Evolutionary conservation across 1,284 basidiomycete genomes (phyloP).

Genomic region (Thelephora terrestris): DNA sequence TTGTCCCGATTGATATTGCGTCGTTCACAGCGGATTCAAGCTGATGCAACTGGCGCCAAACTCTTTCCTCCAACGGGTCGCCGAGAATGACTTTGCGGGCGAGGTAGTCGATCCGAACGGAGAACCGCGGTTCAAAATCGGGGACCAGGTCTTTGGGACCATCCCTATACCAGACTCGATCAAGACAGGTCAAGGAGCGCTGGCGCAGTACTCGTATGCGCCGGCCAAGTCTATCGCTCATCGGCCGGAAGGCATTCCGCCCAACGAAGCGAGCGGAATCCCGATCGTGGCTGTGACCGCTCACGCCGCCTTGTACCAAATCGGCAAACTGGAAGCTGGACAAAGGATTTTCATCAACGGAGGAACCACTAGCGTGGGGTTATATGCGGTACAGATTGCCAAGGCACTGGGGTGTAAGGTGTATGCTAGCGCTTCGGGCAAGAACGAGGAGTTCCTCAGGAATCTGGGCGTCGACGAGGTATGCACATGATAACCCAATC

Average conservation of each 20-base stretch:
- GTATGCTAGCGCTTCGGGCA: slow-evolving; percentile 41
- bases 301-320: slow-evolving; percentile 36
- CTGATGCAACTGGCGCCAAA: slow-evolving; percentile 42
- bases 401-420: slow-evolving; percentile 47
- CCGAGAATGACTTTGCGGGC: slow-evolving; percentile 56
- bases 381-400: slow-evolving; percentile 54
- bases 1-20: neutral
- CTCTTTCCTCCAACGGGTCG: slow-evolving; percentile 33
- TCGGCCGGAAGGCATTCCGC: slow-evolving; percentile 37
- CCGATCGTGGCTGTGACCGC: slow-evolving; percentile 47
- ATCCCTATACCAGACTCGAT: slow-evolving; percentile 24
- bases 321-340: slow-evolving; percentile 31
- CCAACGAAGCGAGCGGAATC: slow-evolving; percentile 47
- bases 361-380: slow-evolving; percentile 53
- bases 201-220: slow-evolving; percentile 42
- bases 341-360: slow-evolving; percentile 56
- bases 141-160: slow-evolving; percentile 52
- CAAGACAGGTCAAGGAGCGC: slow-evolving; percentile 34
- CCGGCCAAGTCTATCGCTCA: slow-evolving; percentile 30
- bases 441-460: slow-evolving; percentile 36
- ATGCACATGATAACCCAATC: slow-evolving; percentile 17
- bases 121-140: slow-evolving; percentile 34
- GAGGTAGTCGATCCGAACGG: slow-evolving; percentile 43
- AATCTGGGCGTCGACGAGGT: slow-evolving; percentile 34
- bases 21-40: slow-evolving; percentile 40